Conservation (phyloP, 1,284 basidiomycete species). For the Sporisorium sorghi region DNA sequence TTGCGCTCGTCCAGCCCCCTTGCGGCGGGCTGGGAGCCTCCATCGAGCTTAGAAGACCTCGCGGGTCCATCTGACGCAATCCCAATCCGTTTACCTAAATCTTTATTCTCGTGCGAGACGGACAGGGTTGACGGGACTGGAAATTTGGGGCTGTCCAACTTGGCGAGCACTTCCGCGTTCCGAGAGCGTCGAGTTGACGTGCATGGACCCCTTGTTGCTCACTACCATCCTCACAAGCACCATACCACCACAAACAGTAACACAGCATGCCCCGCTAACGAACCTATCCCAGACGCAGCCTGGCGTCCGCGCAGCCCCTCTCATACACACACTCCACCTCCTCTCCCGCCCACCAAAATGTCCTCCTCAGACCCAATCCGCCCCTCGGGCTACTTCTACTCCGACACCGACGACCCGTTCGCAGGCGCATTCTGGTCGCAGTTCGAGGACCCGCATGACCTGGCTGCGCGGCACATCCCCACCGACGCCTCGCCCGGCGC, state of each 20-base stretch:
- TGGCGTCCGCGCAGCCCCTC: no score
- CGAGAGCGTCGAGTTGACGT: not conserved
- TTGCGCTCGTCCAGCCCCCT: no score
- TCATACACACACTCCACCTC: not conserved
- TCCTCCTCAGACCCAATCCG: slow-evolving; percentile 8
- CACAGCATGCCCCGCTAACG: not conserved
- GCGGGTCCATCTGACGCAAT: no score
- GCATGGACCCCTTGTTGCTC: not conserved
- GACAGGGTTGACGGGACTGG: no score
- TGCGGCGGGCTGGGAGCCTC: no score
- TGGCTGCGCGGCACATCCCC: slow-evolving; percentile 42
- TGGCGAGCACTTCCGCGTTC: slow-evolving; percentile 12
- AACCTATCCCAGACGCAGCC: not conserved
- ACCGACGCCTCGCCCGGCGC: slow-evolving; percentile 36
- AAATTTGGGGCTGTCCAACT: slow-evolving; percentile 14
- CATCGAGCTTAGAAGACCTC: no score
- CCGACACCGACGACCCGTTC: slow-evolving; percentile 29
- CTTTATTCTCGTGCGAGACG: no score
- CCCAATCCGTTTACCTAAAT: no score
- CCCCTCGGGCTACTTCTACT: slow-evolving; percentile 34
- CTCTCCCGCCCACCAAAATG: not conserved
- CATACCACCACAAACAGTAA: not conserved
- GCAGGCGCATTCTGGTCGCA: slow-evolving; percentile 48
- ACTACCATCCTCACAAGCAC: no score
- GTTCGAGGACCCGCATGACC: slow-evolving; percentile 37